These are phyloP conservation scores for Pestalotiopsis sp. DNA, from an alignment of 2,329 filamentous ascomycete genomes.

Conservation along the genomic window DNA sequence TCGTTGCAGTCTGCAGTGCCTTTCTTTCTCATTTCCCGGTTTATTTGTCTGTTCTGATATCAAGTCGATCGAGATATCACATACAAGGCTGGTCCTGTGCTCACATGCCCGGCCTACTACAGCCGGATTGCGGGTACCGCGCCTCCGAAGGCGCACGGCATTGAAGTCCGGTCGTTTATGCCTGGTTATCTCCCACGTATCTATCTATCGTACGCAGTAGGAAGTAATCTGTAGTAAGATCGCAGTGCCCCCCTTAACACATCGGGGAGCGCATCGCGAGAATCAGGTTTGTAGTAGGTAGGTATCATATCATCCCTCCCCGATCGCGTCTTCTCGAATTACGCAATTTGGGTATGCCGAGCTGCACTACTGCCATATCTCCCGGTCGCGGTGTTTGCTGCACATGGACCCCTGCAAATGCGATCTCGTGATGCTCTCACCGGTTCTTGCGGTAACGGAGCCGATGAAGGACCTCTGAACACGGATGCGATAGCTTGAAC, in stretches of 20 bases:
- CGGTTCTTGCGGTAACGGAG: not conserved
- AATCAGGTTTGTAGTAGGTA: not conserved
- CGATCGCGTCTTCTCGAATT: not conserved
- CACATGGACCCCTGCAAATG: not conserved
- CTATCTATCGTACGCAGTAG: too few relatives aligned
- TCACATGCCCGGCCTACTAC: not conserved
- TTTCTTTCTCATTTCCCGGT: not conserved
- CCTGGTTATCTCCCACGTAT: too few relatives aligned
- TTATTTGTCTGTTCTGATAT: not conserved
- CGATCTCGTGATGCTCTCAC: conserved; percentile 6
- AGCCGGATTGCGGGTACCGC: not conserved
- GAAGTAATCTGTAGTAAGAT: too few relatives aligned
- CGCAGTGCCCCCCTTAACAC: too few relatives aligned
- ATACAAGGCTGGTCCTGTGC: not conserved
- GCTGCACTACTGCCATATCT: not conserved
- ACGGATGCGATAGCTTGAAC: not conserved
- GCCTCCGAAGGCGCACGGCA: not conserved
- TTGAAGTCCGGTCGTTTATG: not conserved
- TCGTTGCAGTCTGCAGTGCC: not conserved
- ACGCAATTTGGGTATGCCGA: not conserved
- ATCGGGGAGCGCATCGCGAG: too few relatives aligned
- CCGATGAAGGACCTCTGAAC: not conserved
- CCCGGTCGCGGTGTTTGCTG: conserved; percentile 1
- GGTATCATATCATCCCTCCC: not conserved
- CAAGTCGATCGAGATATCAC: not conserved